A percentile compares a stretch with the other conserved stretches of the same genome.
These are phyloP conservation scores for Sphaerulina populicola DNA, from an alignment of 2,329 filamentous ascomycete genomes.

Conservation along the genomic window DNA sequence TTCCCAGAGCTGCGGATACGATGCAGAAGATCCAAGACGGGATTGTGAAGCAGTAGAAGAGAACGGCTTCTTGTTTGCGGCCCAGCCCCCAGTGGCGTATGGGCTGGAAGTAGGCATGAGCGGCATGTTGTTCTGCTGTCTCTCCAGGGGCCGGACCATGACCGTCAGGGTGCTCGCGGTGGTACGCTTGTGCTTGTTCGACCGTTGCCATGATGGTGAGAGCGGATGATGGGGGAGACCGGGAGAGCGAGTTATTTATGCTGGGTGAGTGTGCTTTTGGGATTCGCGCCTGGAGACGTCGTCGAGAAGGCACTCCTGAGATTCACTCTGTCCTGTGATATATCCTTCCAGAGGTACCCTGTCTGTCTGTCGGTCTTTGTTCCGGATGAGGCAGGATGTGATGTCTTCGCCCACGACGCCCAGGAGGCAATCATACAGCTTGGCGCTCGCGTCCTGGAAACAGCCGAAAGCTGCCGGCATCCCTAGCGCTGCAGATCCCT, in stretches of 20 bases:
- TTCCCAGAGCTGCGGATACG: slow-evolving; percentile 23
- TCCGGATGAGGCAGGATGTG: neutral
- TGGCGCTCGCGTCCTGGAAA: neutral
- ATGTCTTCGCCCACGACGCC: neutral
- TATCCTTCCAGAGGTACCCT: too few relatives aligned
- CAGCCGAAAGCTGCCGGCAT: neutral
- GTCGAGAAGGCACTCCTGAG: neutral
- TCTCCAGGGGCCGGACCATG: slow-evolving; percentile 24
- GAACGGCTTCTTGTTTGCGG: slow-evolving; percentile 19
- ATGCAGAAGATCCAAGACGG: slow-evolving; percentile 27
- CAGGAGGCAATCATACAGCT: neutral
- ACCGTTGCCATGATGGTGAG: slow-evolving; percentile 13
- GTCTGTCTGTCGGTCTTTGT: neutral
- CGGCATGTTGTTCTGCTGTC: slow-evolving; percentile 25
- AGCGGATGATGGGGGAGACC: neutral
- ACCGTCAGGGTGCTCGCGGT: slow-evolving; percentile 12
- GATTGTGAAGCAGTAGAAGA: slow-evolving; percentile 29
- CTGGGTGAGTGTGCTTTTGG: neutral
- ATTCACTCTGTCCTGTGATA: too few relatives aligned
- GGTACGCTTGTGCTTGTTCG: slow-evolving; percentile 13
- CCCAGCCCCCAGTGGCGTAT: slow-evolving; percentile 28
- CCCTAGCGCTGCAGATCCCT: neutral
- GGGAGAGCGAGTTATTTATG: neutral
- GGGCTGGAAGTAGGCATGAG: slow-evolving; percentile 20
- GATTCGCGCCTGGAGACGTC: neutral